phyloP scores from a whole-genome alignment of 768 basidiomycete species.

The Tulasnella sp. region DNA sequence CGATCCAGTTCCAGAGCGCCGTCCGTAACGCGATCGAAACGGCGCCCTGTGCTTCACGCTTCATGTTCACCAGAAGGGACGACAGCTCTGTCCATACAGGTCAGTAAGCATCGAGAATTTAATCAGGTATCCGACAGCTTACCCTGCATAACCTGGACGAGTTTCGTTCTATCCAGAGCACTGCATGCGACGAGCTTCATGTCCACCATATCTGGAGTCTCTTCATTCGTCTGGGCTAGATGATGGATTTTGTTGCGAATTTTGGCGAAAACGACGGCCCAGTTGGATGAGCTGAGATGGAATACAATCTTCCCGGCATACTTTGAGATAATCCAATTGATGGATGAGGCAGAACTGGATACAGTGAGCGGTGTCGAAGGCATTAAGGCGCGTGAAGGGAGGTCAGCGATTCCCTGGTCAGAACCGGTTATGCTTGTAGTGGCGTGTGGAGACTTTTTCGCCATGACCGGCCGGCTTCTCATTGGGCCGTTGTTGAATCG shows the following conservation, averaged over 20 bases:
- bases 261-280: slow-evolving; percentile 65
- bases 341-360: slow-evolving; percentile 18
- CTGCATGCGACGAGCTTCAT: slow-evolving; percentile 71
- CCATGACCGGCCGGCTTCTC: neutral
- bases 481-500: neutral
- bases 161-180: slow-evolving; percentile 58
- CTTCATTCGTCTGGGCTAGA: slow-evolving; percentile 46
- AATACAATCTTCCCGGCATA: slow-evolving; percentile 68
- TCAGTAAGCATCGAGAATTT: slow-evolving; percentile 9
- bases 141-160: slow-evolving; percentile 67
- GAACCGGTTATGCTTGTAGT: neutral
- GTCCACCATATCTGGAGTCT: slow-evolving; percentile 61
- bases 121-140: slow-evolving; percentile 23
- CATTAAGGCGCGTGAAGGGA: slow-evolving; percentile 18
- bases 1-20: slow-evolving; percentile 88
- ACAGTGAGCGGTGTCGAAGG: slow-evolving; percentile 1
- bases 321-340: slow-evolving; percentile 21
- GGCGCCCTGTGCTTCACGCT: slow-evolving; percentile 59
- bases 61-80: slow-evolving; percentile 75
- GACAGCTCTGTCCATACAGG: slow-evolving; percentile 52
- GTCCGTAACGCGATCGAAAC: slow-evolving; percentile 64
- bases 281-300: slow-evolving; percentile 82
- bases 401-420: neutral
- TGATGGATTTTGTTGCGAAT: slow-evolving; percentile 61
- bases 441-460: neutral